Conservation (phyloP, 1,284 basidiomycete genomes). For the Salmacisia buchloeana region DNA sequence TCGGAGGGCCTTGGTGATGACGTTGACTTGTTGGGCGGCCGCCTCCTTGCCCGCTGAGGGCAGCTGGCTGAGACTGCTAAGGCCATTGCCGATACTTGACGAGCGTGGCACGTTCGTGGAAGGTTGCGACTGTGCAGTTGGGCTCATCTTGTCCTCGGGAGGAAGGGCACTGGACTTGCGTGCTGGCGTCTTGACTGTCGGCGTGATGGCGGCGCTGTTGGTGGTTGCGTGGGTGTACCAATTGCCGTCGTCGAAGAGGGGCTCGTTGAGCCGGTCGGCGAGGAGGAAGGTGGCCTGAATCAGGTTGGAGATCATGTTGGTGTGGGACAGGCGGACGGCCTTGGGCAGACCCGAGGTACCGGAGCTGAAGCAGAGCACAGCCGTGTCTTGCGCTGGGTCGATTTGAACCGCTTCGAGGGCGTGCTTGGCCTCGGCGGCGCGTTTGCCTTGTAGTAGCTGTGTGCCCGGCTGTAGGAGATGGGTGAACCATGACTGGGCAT, state of each 20-base stretch:
- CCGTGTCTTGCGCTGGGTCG: constrained; percentile 27
- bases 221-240: constrained; percentile 27
- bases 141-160: too few relatives aligned
- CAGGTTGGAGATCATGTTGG: constrained; percentile 40
- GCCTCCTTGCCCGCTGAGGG: neutral
- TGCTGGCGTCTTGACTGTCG: neutral
- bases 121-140: too few relatives aligned
- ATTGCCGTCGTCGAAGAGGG: constrained; percentile 28
- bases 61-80: neutral
- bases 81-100: too few relatives aligned
- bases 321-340: constrained; percentile 44
- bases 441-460: constrained; percentile 16
- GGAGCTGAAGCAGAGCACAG: constrained; percentile 43
- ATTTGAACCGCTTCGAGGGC: constrained; percentile 23
- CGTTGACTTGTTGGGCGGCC: neutral
- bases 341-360: constrained; percentile 47
- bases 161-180: too few relatives aligned
- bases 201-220: constrained; percentile 17
- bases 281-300: constrained; percentile 42
- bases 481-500: constrained; percentile 23
- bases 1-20: neutral
- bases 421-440: constrained; percentile 9
- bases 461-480: constrained; percentile 26
- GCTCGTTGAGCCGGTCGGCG: constrained; percentile 39
- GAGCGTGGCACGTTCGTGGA: too few relatives aligned